Evolutionary conservation across 352 stramenopile genomes (phyloP).

Genomic region (Phytophthora macrochlamydospora): DNA sequence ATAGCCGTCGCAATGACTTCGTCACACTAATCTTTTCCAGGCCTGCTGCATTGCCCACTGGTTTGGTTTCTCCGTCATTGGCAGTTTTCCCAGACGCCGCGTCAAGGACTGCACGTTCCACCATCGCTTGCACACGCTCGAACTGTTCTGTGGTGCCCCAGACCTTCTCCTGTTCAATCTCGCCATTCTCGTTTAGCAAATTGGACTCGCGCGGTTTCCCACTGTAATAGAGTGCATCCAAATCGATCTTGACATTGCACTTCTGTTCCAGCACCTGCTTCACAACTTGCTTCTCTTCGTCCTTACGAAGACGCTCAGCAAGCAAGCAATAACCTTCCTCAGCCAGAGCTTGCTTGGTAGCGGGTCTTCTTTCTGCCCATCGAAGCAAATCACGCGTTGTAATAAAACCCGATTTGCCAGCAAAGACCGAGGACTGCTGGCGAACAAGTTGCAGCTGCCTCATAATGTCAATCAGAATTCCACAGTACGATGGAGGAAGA

Average conservation of each 20-base stretch:
- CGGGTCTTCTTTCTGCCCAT: conserved; percentile 95
- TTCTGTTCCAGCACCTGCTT: conserved; percentile 95
- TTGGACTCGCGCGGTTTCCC: conserved; percentile 74
- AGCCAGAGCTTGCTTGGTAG: conserved; percentile 86
- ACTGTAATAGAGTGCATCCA: conserved; percentile 78
- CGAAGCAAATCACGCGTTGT: conserved; percentile 98
- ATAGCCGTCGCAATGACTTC: conserved; percentile 94
- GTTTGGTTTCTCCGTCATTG: conserved; percentile 27
- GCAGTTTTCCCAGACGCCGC: conserved; percentile 26
- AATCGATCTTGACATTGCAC: conserved; percentile 95
- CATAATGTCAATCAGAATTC: conserved; percentile 98
- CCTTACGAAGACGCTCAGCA: conserved; percentile 95
- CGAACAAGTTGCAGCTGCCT: conserved; percentile 92
- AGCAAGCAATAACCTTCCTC: conserved; percentile 95
- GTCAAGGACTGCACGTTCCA: conserved; percentile 54
- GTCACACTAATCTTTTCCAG: conserved; percentile 90
- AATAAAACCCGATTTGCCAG: conserved; percentile 99
- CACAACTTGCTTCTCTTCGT: conserved; percentile 97
- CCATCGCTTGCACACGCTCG: conserved; percentile 71
- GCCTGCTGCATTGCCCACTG: conserved; percentile 72
- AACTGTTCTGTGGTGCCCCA: conserved; percentile 88
- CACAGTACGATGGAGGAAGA: conserved; percentile 95
- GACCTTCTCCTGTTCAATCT: conserved; percentile 74
- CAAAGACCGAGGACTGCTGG: conserved; percentile 95
- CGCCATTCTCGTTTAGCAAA: conserved; percentile 75